phyloP scores from a whole-genome alignment of 805 yeast species.

The Candida incommunis region DNA sequence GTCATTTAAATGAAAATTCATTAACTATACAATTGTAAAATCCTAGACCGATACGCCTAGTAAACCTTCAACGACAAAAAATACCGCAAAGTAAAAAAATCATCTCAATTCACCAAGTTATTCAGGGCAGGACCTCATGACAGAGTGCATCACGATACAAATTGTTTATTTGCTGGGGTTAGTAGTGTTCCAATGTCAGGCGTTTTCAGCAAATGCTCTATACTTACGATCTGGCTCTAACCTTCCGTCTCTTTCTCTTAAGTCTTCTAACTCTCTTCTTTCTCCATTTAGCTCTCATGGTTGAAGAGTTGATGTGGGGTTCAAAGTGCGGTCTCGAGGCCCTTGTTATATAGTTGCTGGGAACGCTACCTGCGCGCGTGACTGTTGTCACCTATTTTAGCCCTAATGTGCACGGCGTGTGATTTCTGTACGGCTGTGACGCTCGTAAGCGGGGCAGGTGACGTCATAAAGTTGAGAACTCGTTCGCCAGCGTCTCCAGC shows the following conservation, averaged over 20 bases:
- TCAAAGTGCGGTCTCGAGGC: background rate
- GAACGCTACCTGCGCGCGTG: too few species aligned
- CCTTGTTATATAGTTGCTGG: background rate
- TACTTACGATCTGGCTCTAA: constrained; percentile 81
- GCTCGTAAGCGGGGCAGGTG: too few species aligned
- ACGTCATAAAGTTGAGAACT: too few species aligned
- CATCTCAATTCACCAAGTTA: background rate
- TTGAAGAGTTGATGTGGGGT: background rate
- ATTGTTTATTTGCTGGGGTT: constrained; percentile 1
- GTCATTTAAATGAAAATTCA: too few species aligned
- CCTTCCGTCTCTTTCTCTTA: constrained; percentile 99
- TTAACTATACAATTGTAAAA: background rate
- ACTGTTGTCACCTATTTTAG: too few species aligned
- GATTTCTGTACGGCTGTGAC: too few species aligned
- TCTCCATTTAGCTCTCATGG: constrained; percentile 73
- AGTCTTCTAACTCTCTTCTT: constrained; percentile 99
- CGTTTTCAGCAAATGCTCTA: background rate
- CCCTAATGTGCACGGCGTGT: too few species aligned
- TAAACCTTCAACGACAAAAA: background rate
- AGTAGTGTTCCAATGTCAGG: background rate
- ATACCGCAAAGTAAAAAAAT: background rate
- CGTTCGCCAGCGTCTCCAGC: too few species aligned
- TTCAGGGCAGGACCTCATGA: background rate
- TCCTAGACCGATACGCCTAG: background rate
- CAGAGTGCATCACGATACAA: background rate